These are phyloP conservation scores for Rubroboletus satanas DNA, from an alignment of 768 basidiomycete species.

Conservation along the genomic window DNA sequence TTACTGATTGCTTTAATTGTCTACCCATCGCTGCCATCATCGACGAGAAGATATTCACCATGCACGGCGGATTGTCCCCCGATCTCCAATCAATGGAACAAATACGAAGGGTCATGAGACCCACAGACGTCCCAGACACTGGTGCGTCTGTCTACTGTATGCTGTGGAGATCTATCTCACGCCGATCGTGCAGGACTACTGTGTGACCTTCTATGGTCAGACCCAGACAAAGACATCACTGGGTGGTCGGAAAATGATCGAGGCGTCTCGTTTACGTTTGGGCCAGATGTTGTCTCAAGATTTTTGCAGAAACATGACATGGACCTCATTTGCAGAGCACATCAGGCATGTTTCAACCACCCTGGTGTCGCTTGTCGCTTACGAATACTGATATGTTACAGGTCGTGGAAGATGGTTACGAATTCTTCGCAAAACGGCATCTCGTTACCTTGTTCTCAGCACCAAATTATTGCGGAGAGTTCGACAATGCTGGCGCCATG, in stretches of 20 bases:
- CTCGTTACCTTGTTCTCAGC: conserved; percentile 96
- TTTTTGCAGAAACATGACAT: conserved; percentile 99
- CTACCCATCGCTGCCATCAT: conserved; percentile 98
- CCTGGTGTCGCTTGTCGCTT: not conserved
- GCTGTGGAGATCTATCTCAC: conserved; percentile 2
- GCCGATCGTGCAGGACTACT: conserved; percentile 60
- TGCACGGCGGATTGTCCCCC: conserved; percentile 97
- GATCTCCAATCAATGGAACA: conserved; percentile 99
- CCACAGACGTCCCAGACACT: conserved; percentile 98
- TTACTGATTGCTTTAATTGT: conserved; percentile 99
- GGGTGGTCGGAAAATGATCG: conserved; percentile 99
- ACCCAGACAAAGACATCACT: conserved; percentile 98
- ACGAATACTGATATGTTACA: conserved; percentile 28
- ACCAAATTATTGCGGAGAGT: conserved; percentile 93
- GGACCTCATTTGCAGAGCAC: conserved; percentile 98
- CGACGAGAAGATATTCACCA: conserved; percentile 99
- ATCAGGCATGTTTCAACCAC: conserved; percentile 64
- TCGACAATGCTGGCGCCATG: conserved; percentile 99
- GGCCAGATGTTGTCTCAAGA: conserved; percentile 94
- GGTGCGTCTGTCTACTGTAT: conserved; percentile 44
- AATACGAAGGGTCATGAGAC: conserved; percentile 98
- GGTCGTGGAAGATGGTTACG: conserved; percentile 99
- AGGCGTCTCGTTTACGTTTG: conserved; percentile 98
- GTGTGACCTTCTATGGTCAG: conserved; percentile 97
- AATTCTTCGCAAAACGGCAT: conserved; percentile 98